These are phyloP conservation scores for Areca catechu DNA, from an alignment of 176 grass and related monocot species.

Conservation along the genomic window DNA sequence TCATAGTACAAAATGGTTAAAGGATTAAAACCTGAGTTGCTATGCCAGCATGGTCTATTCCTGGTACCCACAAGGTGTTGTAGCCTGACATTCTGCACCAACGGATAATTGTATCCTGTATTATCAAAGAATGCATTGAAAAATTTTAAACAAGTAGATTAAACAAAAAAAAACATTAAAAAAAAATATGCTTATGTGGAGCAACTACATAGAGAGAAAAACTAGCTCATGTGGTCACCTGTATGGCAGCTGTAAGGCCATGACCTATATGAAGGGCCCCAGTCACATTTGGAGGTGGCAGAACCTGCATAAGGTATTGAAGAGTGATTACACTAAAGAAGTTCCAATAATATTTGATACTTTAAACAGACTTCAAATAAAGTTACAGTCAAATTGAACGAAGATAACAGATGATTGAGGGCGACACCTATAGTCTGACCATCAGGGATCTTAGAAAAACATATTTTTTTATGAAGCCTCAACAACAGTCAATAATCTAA, in stretches of 20 bases:
- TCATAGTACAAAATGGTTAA: background rate
- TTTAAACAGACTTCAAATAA: too few relatives aligned
- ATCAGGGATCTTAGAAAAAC: too few relatives aligned
- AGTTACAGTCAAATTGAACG: too few relatives aligned
- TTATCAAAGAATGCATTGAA: constrained; percentile 13
- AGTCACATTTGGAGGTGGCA: constrained; percentile 85
- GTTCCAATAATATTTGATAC: too few relatives aligned
- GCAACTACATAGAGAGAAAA: background rate
- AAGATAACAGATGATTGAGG: too few relatives aligned
- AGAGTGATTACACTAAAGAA: background rate
- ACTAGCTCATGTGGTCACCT: constrained; percentile 26
- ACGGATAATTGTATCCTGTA: constrained; percentile 76
- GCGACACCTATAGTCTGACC: too few relatives aligned
- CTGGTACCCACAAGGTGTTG: constrained; percentile 83
- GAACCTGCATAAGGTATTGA: constrained; percentile 27
- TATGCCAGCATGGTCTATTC: constrained; percentile 95
- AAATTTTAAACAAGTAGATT: background rate
- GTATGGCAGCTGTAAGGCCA: constrained; percentile 64
- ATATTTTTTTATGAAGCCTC: too few relatives aligned
- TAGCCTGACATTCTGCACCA: constrained; percentile 92
- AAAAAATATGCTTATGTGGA: background rate
- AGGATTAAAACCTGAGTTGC: constrained; percentile 66
- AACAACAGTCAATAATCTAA: too few relatives aligned
- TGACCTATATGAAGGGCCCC: constrained; percentile 81
- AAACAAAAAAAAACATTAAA: constrained; percentile 2